Percentiles rank a stretch among this genome's conserved stretches.
phyloP scores from a whole-genome alignment of 2,329 filamentous ascomycete genomes.

The Pseudogymnoascus sp. region DNA sequence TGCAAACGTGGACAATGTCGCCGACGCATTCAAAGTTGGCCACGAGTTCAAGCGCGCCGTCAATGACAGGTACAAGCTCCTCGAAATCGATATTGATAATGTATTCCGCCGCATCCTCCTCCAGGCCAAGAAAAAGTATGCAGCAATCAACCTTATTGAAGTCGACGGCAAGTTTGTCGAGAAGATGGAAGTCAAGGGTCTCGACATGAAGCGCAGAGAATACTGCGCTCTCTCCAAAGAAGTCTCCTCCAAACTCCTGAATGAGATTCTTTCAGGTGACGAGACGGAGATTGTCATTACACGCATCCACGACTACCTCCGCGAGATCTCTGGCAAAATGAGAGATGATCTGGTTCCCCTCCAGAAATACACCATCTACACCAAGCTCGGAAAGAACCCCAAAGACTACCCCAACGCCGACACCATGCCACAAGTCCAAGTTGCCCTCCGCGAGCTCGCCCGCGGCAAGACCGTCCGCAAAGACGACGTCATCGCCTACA shows the following conservation, averaged over 20 bases:
- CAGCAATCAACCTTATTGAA: conserved; percentile 87
- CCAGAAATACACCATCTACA: conserved; percentile 94
- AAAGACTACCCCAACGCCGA: conserved; percentile 90
- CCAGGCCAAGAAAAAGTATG: conserved; percentile 99
- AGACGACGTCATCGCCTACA: conserved; percentile 93
- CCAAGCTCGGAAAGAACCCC: conserved; percentile 89
- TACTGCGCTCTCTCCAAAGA: conserved; percentile 95
- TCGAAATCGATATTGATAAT: conserved; percentile 98
- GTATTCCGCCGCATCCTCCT: conserved; percentile 87
- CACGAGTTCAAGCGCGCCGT: conserved; percentile 92
- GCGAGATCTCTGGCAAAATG: conserved; percentile 79
- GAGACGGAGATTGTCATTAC: conserved; percentile 81
- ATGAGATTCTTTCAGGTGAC: conserved; percentile 89
- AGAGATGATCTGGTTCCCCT: conserved; percentile 65
- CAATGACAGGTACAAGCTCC: conserved; percentile 82
- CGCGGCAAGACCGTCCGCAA: conserved; percentile 82
- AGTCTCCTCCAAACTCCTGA: conserved; percentile 79
- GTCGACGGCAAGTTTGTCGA: conserved; percentile 83
- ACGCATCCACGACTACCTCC: conserved; percentile 87
- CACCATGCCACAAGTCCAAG: conserved; percentile 94
- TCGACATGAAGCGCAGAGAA: conserved; percentile 96
- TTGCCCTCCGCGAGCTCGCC: conserved; percentile 79
- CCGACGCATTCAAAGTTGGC: conserved; percentile 83
- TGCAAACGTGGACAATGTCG: conserved; percentile 88
- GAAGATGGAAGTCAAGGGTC: conserved; percentile 94